Evolutionary conservation across 2,329 filamentous ascomycete species (phyloP).

Genomic region (Clonostachys byssicola): DNA sequence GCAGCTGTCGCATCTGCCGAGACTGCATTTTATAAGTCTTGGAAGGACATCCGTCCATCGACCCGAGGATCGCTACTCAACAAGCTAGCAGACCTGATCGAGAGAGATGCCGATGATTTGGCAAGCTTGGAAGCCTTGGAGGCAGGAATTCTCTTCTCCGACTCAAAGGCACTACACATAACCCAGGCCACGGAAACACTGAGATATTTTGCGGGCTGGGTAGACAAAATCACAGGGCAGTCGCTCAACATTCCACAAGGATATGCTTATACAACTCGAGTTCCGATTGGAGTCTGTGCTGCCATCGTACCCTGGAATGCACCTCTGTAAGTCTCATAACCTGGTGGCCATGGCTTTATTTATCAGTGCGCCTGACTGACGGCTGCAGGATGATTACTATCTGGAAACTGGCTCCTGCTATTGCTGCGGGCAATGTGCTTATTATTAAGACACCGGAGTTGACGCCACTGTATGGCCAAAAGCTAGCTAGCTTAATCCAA

Average conservation of each 20-base stretch:
- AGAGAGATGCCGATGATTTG: conserved; percentile 49
- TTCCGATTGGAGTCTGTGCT: conserved; percentile 23
- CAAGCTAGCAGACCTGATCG: conserved; percentile 67
- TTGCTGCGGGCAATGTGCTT: conserved; percentile 69
- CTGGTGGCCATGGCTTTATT: not conserved
- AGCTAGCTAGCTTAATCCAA: conserved; percentile 62
- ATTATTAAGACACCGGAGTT: conserved; percentile 68
- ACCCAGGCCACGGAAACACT: conserved; percentile 31
- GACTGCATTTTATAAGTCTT: conserved; percentile 45
- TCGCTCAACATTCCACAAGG: not conserved
- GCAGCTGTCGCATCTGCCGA: conserved; percentile 39
- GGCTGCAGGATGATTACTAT: conserved; percentile 52
- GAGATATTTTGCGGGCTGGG: not conserved
- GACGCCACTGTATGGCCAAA: conserved; percentile 54
- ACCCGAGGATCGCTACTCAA: conserved; percentile 66
- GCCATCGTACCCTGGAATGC: conserved; percentile 50
- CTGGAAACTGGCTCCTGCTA: conserved; percentile 49
- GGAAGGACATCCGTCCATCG: conserved; percentile 42
- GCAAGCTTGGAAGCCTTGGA: conserved; percentile 72
- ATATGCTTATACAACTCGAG: conserved; percentile 41
- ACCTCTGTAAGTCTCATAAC: conserved; percentile 33
- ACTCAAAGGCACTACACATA: conserved; percentile 64
- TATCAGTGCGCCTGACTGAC: not conserved
- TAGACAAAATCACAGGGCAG: not conserved
- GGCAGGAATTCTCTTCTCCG: conserved; percentile 65